phyloP scores from a whole-genome alignment of 192 early-diverging fungal species.

The Umbelopsis vinacea region DNA sequence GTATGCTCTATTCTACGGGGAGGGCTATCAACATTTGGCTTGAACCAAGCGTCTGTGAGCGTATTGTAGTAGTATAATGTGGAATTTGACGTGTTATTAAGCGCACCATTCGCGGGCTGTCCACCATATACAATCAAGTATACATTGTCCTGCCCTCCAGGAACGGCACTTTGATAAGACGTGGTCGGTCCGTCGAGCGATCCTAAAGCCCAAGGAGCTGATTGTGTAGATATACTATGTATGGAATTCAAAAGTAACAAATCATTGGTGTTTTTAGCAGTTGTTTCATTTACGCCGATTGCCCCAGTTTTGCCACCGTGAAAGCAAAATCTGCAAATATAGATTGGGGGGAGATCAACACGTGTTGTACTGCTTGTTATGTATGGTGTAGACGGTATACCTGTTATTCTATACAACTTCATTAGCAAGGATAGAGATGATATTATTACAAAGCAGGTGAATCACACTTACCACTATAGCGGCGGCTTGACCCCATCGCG shows the following conservation, averaged over 20 bases:
- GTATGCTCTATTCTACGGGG: slow-evolving; percentile 27
- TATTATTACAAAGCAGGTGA: not conserved
- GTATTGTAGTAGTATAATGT: slow-evolving; percentile 8
- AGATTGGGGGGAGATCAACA: not conserved
- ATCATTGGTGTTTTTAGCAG: slow-evolving; percentile 23
- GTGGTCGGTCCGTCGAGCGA: slow-evolving; percentile 24
- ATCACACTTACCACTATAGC: slow-evolving; percentile 2
- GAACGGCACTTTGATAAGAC: slow-evolving; percentile 24
- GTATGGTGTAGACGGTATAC: not conserved
- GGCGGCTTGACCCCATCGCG: slow-evolving; percentile 26
- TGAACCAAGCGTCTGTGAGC: not conserved
- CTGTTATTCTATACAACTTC: not conserved
- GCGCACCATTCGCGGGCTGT: slow-evolving; percentile 2
- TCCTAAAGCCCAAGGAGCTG: slow-evolving; percentile 10
- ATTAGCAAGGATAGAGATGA: not conserved
- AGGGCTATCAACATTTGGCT: not conserved
- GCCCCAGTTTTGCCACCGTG: slow-evolving; percentile 26
- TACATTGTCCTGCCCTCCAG: slow-evolving; percentile 26
- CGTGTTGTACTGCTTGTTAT: not conserved
- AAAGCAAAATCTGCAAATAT: slow-evolving; percentile 15
- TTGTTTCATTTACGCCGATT: slow-evolving; percentile 12
- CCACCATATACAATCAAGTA: slow-evolving; percentile 33
- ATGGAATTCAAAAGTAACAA: slow-evolving; percentile 3
- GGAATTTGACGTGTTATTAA: not conserved
- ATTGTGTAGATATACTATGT: not conserved